phyloP scores from a whole-genome alignment of 1,284 basidiomycete genomes.

The Rugosomyces carneus region DNA sequence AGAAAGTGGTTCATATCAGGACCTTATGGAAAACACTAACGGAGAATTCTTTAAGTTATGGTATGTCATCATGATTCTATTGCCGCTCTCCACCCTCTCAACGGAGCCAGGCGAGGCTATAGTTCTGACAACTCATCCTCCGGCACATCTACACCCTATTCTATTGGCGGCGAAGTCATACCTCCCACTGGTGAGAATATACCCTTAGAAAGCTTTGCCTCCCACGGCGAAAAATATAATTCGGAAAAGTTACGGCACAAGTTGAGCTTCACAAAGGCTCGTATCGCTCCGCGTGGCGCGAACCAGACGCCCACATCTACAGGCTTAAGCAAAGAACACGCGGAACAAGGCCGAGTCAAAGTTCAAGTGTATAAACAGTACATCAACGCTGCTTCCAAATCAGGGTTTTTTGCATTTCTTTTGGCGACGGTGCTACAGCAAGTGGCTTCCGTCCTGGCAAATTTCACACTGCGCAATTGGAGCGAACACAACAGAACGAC shows the following conservation, averaged over 20 bases:
- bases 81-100: not conserved
- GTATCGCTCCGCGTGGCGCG: slow-evolving; percentile 33
- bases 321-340: slow-evolving; percentile 68
- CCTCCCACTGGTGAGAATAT: slow-evolving; percentile 24
- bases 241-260: slow-evolving; percentile 44
- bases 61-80: slow-evolving; percentile 34
- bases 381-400: slow-evolving; percentile 71
- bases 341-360: slow-evolving; percentile 82
- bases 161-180: slow-evolving; percentile 35
- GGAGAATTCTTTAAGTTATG: slow-evolving; percentile 80
- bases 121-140: slow-evolving; percentile 38
- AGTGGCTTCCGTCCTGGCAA: slow-evolving; percentile 50
- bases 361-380: slow-evolving; percentile 72
- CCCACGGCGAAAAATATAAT: slow-evolving; percentile 21
- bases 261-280: slow-evolving; percentile 48
- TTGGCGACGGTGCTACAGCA: slow-evolving; percentile 52
- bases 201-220: slow-evolving; percentile 8
- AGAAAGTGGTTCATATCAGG: slow-evolving; percentile 68
- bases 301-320: slow-evolving; percentile 32
- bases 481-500: slow-evolving; percentile 66
- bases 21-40: slow-evolving; percentile 57
- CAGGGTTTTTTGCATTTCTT: slow-evolving; percentile 67
- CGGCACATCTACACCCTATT: slow-evolving; percentile 51
- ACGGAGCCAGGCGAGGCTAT: slow-evolving; percentile 34
- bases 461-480: slow-evolving; percentile 75